phyloP scores from a whole-genome alignment of 1,139 yeast genomes.

The Blastobotrys proliferans region DNA sequence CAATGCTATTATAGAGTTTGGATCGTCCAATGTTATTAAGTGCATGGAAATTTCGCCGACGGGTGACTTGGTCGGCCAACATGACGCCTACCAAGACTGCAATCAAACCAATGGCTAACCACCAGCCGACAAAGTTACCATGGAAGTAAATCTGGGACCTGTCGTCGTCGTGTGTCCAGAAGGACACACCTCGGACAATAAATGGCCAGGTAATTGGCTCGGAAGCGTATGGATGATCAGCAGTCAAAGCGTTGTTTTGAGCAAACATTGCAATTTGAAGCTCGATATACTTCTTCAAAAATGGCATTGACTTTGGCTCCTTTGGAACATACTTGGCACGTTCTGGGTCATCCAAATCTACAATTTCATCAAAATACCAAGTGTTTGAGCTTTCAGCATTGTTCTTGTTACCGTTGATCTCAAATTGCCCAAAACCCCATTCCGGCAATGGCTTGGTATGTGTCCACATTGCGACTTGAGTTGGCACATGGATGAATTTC shows the following conservation, averaged over 20 bases:
- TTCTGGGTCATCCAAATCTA: slow-evolving; percentile 54
- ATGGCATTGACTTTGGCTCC: slow-evolving; percentile 57
- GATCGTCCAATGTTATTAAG: slow-evolving; percentile 62
- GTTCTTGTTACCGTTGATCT: slow-evolving; percentile 91
- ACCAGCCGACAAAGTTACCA: slow-evolving; percentile 91
- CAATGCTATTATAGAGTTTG: slow-evolving; percentile 73
- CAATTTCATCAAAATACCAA: slow-evolving; percentile 77
- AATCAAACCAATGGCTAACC: slow-evolving; percentile 72
- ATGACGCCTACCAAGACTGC: slow-evolving; percentile 60
- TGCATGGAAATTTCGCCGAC: slow-evolving; percentile 63
- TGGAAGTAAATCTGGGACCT: slow-evolving; percentile 75
- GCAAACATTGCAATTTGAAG: slow-evolving; percentile 85
- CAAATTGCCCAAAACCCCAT: slow-evolving; percentile 91
- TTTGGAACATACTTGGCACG: slow-evolving; percentile 54
- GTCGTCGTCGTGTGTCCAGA: slow-evolving; percentile 75
- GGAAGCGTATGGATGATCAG: slow-evolving; percentile 95
- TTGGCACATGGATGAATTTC: slow-evolving; percentile 74
- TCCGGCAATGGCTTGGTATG: slow-evolving; percentile 86
- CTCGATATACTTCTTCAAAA: slow-evolving; percentile 84
- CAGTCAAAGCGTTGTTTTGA: slow-evolving; percentile 80
- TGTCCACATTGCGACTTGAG: slow-evolving; percentile 94
- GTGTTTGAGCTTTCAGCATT: slow-evolving; percentile 59
- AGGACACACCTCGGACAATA: slow-evolving; percentile 85
- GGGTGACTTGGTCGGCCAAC: slow-evolving; percentile 71
- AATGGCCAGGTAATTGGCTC: slow-evolving; percentile 95